Percentiles rank a stretch among this genome's conserved stretches.
phyloP scores from a whole-genome alignment of 768 basidiomycete genomes.

The Tylopilus vinaceipallidus region DNA sequence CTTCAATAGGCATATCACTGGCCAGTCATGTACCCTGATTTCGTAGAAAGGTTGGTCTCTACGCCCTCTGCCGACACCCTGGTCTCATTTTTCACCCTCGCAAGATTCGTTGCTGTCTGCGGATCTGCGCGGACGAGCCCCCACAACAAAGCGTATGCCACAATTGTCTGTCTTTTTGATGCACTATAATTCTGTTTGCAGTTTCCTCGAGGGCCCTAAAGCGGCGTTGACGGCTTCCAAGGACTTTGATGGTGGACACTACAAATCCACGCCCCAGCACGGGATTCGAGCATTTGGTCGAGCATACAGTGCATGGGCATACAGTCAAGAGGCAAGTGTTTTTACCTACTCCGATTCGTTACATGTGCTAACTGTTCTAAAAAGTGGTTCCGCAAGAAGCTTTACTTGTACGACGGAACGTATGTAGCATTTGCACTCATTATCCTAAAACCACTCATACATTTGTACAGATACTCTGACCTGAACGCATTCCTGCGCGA shows the following conservation, averaged over 20 bases:
- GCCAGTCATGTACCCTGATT: slow-evolving; percentile 55
- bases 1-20: slow-evolving; percentile 49
- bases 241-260: slow-evolving; percentile 55
- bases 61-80: neutral
- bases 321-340: slow-evolving; percentile 47
- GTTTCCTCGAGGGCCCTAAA: slow-evolving; percentile 62
- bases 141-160: slow-evolving; percentile 50
- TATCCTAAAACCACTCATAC: neutral
- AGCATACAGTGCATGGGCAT: slow-evolving; percentile 58
- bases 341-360: neutral
- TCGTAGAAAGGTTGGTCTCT: slow-evolving; percentile 42
- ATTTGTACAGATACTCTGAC: slow-evolving; percentile 39
- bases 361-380: neutral
- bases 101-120: slow-evolving; percentile 51
- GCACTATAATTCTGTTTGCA: slow-evolving; percentile 15
- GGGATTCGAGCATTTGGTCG: slow-evolving; percentile 57
- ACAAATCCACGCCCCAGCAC: slow-evolving; percentile 42
- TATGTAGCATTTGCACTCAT: slow-evolving; percentile 19
- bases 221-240: slow-evolving; percentile 50
- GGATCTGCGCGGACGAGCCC: slow-evolving; percentile 55
- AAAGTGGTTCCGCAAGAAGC: slow-evolving; percentile 58
- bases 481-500: slow-evolving; percentile 49
- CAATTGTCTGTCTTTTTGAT: neutral
- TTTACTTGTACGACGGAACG: slow-evolving; percentile 42
- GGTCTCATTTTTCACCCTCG: neutral